phyloP scores from a whole-genome alignment of 768 basidiomycete species.

The Collybia nuda region DNA sequence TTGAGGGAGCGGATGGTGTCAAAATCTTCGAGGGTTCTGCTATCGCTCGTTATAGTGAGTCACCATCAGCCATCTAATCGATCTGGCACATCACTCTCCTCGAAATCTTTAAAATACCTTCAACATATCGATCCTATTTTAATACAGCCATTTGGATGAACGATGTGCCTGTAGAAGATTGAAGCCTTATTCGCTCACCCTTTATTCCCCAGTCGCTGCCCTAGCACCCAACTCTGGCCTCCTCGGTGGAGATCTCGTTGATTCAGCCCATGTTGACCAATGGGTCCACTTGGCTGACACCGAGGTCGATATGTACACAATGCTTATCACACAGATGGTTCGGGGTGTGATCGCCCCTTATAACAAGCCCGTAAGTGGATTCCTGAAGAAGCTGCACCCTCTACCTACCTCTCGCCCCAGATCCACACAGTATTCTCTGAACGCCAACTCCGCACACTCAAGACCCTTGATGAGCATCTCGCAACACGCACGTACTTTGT shows the following conservation, averaged over 20 bases:
- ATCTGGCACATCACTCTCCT: background rate
- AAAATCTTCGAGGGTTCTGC: constrained; percentile 72
- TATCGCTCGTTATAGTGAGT: constrained; percentile 88
- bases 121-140: too few species aligned
- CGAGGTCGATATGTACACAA: constrained; percentile 49
- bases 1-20: constrained; percentile 74
- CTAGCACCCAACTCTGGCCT: constrained; percentile 78
- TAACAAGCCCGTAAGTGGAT: constrained; percentile 68
- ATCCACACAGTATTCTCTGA: constrained; percentile 55
- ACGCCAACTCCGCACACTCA: constrained; percentile 56
- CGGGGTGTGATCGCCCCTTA: constrained; percentile 56
- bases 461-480: constrained; percentile 73
- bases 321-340: constrained; percentile 39
- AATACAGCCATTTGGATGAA: too few species aligned
- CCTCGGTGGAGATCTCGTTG: constrained; percentile 61
- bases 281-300: constrained; percentile 76
- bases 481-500: constrained; percentile 84
- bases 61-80: constrained; percentile 26
- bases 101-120: too few species aligned
- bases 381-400: background rate
- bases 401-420: constrained; percentile 29
- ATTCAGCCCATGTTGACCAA: constrained; percentile 79
- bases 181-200: constrained; percentile 9
- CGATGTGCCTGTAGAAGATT: background rate
- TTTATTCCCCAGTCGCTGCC: constrained; percentile 55